Base-by-base conservation (phyloP, 2,329 filamentous ascomycete genomes). In the Sphaerostilbella broomeana region DNA sequence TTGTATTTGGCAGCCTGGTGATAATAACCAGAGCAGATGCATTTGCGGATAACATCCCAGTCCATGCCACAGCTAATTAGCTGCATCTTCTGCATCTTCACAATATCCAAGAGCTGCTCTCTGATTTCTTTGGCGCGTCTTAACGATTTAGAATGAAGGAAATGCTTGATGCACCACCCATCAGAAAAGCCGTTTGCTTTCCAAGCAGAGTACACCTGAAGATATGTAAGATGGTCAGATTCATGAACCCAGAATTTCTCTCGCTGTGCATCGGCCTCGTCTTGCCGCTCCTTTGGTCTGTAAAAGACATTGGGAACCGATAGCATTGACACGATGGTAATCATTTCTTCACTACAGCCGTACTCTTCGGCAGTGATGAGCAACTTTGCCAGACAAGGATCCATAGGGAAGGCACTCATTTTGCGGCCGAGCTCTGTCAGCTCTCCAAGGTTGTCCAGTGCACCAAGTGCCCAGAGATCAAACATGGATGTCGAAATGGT, bases 221-320 rank as follows among this genome's bases (percentile, higher is more conserved):
- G 77, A 29, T 95, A 84, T 0, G 92, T 98, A 27, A 98, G 70
- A 59, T 98, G 92, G 59, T 98, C 92, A 2, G 88, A 95, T 63
- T 98, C 92, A 19, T 92, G 88, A 6, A 98, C 92, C 65, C 95
- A 97, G 63, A 98, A 98, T 61, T 97, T 97, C 60, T 98, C 92
- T 19, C 90, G 80, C 22, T 92, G 89, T 1, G 89, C 81, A 55
- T 98, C 92, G 5, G 90, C 92, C 66, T 98, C 92, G 57, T 98
- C 92, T 54, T 95, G 85, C 1, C 92, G 83, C 62, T 98, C 94
- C 59, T 94, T 95, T 3, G 92, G 92, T 6, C 94, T 79, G 66
- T 95, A 97, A 64, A 97, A 98, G 19, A 97, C 92, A 47, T 83
- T 94, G 8, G 92, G 92, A 0, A 98, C 92, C 1, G 87, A 94